Base-by-base conservation (phyloP, 2,329 filamentous ascomycete species). In the Emergomyces pasteurianus region DNA sequence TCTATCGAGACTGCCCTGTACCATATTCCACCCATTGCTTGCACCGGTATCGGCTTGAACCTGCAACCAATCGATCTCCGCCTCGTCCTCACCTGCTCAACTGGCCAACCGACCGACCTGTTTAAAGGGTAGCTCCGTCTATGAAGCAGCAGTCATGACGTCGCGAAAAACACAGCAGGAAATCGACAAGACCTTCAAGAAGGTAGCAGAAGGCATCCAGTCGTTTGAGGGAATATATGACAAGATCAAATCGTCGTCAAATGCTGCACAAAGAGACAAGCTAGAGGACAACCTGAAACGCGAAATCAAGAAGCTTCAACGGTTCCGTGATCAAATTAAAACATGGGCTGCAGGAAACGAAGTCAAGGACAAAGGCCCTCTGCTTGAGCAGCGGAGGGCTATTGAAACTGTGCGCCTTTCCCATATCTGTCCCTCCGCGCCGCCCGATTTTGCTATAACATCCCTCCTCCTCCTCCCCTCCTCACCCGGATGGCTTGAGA, bases 161-260 rank as follows among this genome's bases (percentile, higher is more conserved):
- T 89, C 89, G 74, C 86, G 94, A 75, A 99, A 99, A 82, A 84
- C 96, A 70, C 89, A 94, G 76, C 92, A 97, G 79, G 94, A 99
- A 80, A 92, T 97, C 71, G 94, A 99, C 73, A 96, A 96, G 80
- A 95, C 90, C 84, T 97, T 96, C 85, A 99, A 99, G 79, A 95
- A 95, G 82, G 92, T 97, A 71, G 83, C 85, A 55, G 92, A 97
- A 80, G 94, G 94, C 59, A 91, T 97, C 60, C 81, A 86, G 64
- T 88, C 92, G 66, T 99, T 99, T 75, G 91, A 97, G 73, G 83
- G 82, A 71, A 96, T 97, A 71, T 95, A 97, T 79, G 94, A 97
- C 69, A 99, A 99, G 84, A 95, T 99, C 67, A 89, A 92, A 71
- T 86, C 92, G 68, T 91, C 91, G 59, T 89, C 86, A 71, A 97